Conservation (phyloP, 495 filamentous ascomycete genomes). For the Chlorociboria aeruginascens region DNA sequence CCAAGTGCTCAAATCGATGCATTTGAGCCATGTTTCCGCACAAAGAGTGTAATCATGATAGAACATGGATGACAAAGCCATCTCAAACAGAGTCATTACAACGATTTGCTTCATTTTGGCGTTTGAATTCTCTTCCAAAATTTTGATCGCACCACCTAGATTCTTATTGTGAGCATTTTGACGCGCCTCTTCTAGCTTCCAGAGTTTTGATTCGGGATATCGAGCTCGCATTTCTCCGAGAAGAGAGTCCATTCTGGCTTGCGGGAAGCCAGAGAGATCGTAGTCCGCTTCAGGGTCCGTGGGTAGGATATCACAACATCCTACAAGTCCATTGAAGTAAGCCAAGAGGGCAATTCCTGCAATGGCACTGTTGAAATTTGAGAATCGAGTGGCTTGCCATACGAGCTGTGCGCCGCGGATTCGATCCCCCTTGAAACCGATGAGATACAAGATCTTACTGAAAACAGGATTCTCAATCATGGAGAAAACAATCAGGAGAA, state of each 20-base stretch:
- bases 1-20: slow-evolving; percentile 83
- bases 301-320: slow-evolving; percentile 80
- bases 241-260: slow-evolving; percentile 52
- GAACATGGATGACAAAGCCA: slow-evolving; percentile 68
- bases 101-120: slow-evolving; percentile 78
- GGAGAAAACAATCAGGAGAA: slow-evolving; percentile 72
- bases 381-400: slow-evolving; percentile 82
- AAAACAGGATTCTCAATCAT: slow-evolving; percentile 80
- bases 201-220: slow-evolving; percentile 75
- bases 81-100: slow-evolving; percentile 73
- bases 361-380: slow-evolving; percentile 85
- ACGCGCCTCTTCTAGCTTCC: slow-evolving; percentile 82
- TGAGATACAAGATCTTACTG: slow-evolving; percentile 67
- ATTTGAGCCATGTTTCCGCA: slow-evolving; percentile 62
- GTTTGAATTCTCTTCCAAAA: slow-evolving; percentile 43
- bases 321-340: slow-evolving; percentile 78
- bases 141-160: slow-evolving; percentile 53
- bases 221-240: slow-evolving; percentile 60
- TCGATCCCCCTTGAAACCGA: slow-evolving; percentile 87
- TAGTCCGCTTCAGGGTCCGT: slow-evolving; percentile 39
- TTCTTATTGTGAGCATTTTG: slow-evolving; percentile 57
- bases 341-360: slow-evolving; percentile 69
- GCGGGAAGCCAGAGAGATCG: slow-evolving; percentile 55
- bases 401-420: slow-evolving; percentile 73
- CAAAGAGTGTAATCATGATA: slow-evolving; percentile 60